Percentiles rank a stretch among this genome's conserved stretches.
Evolutionary conservation across 2,329 filamentous ascomycete species (phyloP).

Genomic region (Endocalyx cinctus): DNA sequence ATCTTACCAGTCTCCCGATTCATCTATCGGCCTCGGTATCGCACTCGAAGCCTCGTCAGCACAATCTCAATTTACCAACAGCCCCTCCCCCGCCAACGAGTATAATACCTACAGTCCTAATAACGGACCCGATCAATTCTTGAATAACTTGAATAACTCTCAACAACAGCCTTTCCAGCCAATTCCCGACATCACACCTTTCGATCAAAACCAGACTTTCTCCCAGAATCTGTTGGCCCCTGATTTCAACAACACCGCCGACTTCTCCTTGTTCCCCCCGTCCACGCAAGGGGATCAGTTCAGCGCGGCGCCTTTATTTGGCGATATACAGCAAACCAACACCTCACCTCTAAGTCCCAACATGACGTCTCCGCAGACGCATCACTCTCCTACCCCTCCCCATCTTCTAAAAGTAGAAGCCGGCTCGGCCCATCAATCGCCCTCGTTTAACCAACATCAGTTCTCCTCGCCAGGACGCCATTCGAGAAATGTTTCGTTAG

Average conservation of each 20-base stretch:
- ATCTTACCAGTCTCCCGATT: constrained; percentile 48
- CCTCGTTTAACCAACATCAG: constrained; percentile 51
- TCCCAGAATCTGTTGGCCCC: constrained; percentile 42
- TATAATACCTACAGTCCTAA: constrained; percentile 42
- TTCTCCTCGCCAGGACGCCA: constrained; percentile 48
- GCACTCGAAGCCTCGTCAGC: constrained; percentile 49
- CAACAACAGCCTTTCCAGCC: constrained; percentile 34
- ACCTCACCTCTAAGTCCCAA: constrained; percentile 38
- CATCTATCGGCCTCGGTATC: constrained; percentile 52
- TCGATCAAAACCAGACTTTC: constrained; percentile 40
- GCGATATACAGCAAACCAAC: constrained; percentile 39
- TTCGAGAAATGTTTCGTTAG: constrained; percentile 53
- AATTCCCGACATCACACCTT: constrained; percentile 36
- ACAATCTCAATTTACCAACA: constrained; percentile 34
- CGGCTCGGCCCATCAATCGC: constrained; percentile 51
- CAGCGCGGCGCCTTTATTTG: constrained; percentile 55
- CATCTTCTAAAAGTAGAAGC: constrained; percentile 50
- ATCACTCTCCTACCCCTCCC: constrained; percentile 53
- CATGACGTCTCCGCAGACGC: constrained; percentile 52
- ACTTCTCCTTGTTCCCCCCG: constrained; percentile 62
- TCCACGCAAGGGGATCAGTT: constrained; percentile 53
- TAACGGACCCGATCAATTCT: constrained; percentile 39
- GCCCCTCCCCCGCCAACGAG: constrained; percentile 39
- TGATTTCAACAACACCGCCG: constrained; percentile 44
- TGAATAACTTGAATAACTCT: constrained; percentile 43